phyloP scores from a whole-genome alignment of 176 grass and related monocot genomes.

The Lolium multiflorum region DNA sequence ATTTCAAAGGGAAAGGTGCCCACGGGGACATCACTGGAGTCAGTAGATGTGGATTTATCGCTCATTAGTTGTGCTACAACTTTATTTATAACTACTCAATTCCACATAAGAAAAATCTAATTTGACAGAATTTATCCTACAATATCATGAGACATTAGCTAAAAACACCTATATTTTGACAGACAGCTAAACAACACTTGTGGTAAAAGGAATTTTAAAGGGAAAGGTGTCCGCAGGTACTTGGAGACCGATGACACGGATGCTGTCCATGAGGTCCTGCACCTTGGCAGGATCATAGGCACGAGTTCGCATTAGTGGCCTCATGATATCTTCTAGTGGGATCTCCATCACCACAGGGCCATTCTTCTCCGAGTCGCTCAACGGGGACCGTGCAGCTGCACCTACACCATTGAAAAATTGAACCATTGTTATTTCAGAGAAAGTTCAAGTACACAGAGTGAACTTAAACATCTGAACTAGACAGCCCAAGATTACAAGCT shows the following conservation, averaged over 20 bases:
- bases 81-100: background rate
- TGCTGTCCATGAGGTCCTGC: constrained; percentile 92
- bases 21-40: too few relatives aligned
- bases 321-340: constrained; percentile 73
- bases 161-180: background rate
- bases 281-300: constrained; percentile 84
- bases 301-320: constrained; percentile 82
- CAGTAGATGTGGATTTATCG: too few relatives aligned
- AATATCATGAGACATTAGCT: background rate
- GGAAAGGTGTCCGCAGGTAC: constrained; percentile 65
- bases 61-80: too few relatives aligned
- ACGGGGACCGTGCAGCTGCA: constrained; percentile 24
- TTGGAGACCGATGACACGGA: constrained; percentile 83
- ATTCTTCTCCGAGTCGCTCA: constrained; percentile 50
- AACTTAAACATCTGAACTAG: background rate
- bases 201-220: constrained; percentile 16
- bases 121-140: background rate
- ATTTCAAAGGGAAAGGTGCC: too few relatives aligned
- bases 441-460: background rate
- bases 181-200: background rate
- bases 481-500: background rate
- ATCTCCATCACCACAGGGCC: constrained; percentile 84
- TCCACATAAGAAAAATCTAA: background rate
- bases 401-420: constrained; percentile 11
- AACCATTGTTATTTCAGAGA: background rate